phyloP scores from a whole-genome alignment of 768 basidiomycete genomes.

The Auricularia sp. region DNA sequence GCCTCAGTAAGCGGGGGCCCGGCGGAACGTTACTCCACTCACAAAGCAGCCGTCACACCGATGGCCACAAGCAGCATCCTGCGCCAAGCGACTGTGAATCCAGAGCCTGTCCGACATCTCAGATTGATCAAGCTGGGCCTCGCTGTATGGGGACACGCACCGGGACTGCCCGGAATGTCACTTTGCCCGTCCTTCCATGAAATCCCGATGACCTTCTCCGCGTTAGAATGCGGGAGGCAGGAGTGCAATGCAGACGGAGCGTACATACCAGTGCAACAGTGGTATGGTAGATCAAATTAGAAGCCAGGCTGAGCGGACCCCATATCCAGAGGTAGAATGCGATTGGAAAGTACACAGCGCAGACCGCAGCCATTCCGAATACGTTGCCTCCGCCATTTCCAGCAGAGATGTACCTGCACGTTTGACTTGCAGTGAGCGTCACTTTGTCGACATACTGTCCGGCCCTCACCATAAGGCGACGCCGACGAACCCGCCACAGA shows the following conservation, averaged over 20 bases:
- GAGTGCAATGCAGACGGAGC: not conserved
- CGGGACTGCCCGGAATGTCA: constrained; percentile 37
- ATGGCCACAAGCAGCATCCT: constrained; percentile 39
- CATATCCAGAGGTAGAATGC: constrained; percentile 18
- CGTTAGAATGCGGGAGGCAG: not conserved
- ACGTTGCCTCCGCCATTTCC: constrained; percentile 50
- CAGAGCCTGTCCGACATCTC: constrained; percentile 25
- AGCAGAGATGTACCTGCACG: constrained; percentile 55
- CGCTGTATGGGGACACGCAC: not conserved
- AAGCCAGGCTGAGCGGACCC: constrained; percentile 4
- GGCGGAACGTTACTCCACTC: constrained; percentile 16
- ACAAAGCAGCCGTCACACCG: constrained; percentile 75
- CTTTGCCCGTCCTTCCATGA: constrained; percentile 57
- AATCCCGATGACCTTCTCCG: constrained; percentile 52
- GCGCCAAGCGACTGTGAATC: constrained; percentile 66
- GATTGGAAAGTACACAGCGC: constrained; percentile 34
- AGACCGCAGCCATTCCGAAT: constrained; percentile 60
- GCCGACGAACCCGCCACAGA: constrained; percentile 53
- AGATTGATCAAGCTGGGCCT: no score
- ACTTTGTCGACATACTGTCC: not conserved
- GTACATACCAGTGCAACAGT: constrained; percentile 47
- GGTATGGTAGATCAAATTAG: constrained; percentile 41
- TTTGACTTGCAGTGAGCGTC: not conserved
- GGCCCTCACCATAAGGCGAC: constrained; percentile 53
- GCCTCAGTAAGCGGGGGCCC: constrained; percentile 9